Conservation (phyloP, 1,284 basidiomycete species). For the Rhodotorula sp. region DNA sequence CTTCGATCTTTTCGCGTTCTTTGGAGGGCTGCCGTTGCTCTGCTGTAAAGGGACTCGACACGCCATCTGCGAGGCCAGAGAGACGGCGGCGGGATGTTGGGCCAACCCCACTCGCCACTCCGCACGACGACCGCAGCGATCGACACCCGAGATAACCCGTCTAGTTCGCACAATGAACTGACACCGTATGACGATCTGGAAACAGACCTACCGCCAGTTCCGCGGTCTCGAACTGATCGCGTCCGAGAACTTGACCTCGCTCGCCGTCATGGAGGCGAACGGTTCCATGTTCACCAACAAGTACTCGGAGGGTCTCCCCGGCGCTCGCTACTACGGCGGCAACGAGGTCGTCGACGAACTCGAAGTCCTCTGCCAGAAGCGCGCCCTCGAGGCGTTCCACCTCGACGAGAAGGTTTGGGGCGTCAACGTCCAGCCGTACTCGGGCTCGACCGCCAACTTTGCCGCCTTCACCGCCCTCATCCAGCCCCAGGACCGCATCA, state of each 20-base stretch:
- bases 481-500: slow-evolving; percentile 96
- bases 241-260: slow-evolving; percentile 93
- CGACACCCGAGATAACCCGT: background rate
- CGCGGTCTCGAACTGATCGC: slow-evolving; percentile 96
- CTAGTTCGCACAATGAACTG: background rate
- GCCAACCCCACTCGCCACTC: background rate
- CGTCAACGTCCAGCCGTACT: slow-evolving; percentile 97
- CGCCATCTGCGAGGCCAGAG: too few relatives aligned
- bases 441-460: slow-evolving; percentile 77
- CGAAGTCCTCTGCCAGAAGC: slow-evolving; percentile 89
- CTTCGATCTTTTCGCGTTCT: background rate
- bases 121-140: background rate
- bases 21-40: too few relatives aligned
- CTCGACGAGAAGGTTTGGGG: slow-evolving; percentile 82
- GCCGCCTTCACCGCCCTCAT: slow-evolving; percentile 95
- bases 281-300: slow-evolving; percentile 80
- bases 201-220: slow-evolving; percentile 65
- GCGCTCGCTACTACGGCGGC: slow-evolving; percentile 92
- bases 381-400: slow-evolving; percentile 94
- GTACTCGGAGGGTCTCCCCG: slow-evolving; percentile 58
- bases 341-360: slow-evolving; percentile 86
- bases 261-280: slow-evolving; percentile 95
- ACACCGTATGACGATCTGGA: background rate
- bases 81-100: background rate
- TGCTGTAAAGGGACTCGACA: too few relatives aligned